Conservation (phyloP, 129 eudicot genomes). For the Centaurea solstitialis region DNA sequence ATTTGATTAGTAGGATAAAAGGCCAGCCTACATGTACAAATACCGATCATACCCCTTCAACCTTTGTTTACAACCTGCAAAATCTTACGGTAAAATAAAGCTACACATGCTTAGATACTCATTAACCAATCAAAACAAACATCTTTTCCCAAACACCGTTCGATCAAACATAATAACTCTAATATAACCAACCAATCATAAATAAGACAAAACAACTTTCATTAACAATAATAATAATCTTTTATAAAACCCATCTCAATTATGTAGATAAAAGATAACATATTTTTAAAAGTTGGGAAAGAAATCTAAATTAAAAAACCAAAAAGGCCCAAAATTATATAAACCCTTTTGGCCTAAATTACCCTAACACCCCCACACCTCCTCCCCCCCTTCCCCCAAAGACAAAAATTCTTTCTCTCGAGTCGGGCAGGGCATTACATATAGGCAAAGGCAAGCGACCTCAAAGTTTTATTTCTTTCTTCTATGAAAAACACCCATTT, state of each 20-base stretch:
- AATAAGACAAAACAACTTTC: too few species aligned
- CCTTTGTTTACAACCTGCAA: neutral
- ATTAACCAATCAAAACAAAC: neutral
- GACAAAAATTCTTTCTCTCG: conserved; percentile 27
- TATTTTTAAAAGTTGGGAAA: neutral
- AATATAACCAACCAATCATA: too few species aligned
- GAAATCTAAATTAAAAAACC: neutral
- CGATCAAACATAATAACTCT: neutral
- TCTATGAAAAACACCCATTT: conserved; percentile 29
- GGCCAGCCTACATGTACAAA: too few species aligned
- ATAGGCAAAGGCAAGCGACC: conserved; percentile 15
- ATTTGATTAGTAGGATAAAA: neutral
- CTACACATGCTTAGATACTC: neutral
- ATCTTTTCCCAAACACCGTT: neutral
- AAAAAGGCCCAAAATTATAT: neutral
- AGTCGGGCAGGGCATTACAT: conserved; percentile 31
- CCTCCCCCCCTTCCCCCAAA: conserved; percentile 6
- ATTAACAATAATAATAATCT: neutral
- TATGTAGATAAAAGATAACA: neutral
- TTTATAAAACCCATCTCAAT: neutral
- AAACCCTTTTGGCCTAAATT: conserved; percentile 23
- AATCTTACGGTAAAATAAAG: neutral
- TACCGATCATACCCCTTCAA: neutral
- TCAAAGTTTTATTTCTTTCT: conserved; percentile 13
- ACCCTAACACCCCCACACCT: conserved; percentile 41